Evolutionary conservation across 768 basidiomycete genomes (phyloP).

Genomic region (Phlebiopsis gigantea): DNA sequence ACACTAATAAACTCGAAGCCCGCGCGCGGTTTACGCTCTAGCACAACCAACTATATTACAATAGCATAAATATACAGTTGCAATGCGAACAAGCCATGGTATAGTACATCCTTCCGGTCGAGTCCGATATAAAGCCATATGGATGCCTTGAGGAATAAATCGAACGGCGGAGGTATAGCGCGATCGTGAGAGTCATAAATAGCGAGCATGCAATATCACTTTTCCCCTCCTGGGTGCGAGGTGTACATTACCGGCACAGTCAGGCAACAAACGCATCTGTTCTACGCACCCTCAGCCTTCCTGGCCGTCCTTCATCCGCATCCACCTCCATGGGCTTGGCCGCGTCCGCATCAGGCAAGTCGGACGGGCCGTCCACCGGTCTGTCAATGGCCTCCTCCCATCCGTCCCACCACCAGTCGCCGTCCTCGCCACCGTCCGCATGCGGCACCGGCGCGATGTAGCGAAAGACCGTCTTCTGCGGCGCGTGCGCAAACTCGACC

Average conservation of each 20-base stretch:
- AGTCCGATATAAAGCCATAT: not conserved
- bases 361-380: not conserved
- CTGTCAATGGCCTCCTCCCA: slow-evolving; percentile 17
- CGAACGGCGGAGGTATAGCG: not conserved
- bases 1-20: too few species aligned
- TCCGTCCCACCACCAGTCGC: slow-evolving; percentile 20
- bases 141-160: too few species aligned
- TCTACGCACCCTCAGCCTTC: not conserved
- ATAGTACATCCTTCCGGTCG: not conserved
- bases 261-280: not conserved
- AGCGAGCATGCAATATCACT: not conserved
- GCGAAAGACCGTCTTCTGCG: slow-evolving; percentile 20
- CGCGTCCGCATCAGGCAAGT: not conserved
- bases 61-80: not conserved
- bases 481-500: slow-evolving; percentile 18
- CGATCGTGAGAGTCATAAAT: not conserved
- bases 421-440: slow-evolving; percentile 2
- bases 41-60: too few species aligned
- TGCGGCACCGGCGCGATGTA: slow-evolving; percentile 11
- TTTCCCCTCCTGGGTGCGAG: not conserved
- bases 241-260: not conserved
- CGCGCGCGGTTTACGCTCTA: too few species aligned
- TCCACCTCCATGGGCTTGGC: not conserved
- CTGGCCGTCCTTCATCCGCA: not conserved
- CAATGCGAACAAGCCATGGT: not conserved